Conservation (phyloP, 2,329 filamentous ascomycete genomes). For the Taxawa tesnikishii region DNA sequence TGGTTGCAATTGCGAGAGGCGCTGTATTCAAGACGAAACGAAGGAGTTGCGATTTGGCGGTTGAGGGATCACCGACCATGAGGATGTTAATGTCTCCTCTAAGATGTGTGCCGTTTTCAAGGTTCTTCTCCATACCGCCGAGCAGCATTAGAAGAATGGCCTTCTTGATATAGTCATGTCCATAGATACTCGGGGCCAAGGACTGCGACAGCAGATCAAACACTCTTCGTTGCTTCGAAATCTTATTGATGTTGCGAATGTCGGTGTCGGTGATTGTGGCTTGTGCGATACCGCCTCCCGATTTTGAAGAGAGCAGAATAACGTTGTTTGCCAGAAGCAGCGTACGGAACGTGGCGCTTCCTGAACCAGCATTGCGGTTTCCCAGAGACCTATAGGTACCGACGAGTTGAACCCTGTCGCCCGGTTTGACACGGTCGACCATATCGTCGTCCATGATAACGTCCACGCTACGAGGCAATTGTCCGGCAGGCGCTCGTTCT, state of each 20-base stretch:
- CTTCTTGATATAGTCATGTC: constrained; percentile 96
- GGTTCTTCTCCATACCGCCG: constrained; percentile 94
- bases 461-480: constrained; percentile 88
- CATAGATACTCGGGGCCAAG: constrained; percentile 89
- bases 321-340: constrained; percentile 90
- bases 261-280: constrained; percentile 91
- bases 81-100: constrained; percentile 98
- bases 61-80: constrained; percentile 98
- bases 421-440: constrained; percentile 88
- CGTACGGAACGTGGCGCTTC: constrained; percentile 90
- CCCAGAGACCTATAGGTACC: constrained; percentile 89
- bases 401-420: constrained; percentile 92
- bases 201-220: constrained; percentile 91
- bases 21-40: constrained; percentile 96
- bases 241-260: constrained; percentile 96
- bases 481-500: constrained; percentile 85
- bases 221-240: constrained; percentile 85
- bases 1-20: constrained; percentile 90
- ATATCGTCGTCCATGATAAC: constrained; percentile 95
- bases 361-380: constrained; percentile 82
- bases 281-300: constrained; percentile 83
- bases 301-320: constrained; percentile 89
- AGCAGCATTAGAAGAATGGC: constrained; percentile 91
- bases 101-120: constrained; percentile 95
- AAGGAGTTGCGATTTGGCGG: constrained; percentile 94